These are phyloP conservation scores for Hevea brasiliensis DNA, from an alignment of 345 rosid genomes.

Conservation along the genomic window DNA sequence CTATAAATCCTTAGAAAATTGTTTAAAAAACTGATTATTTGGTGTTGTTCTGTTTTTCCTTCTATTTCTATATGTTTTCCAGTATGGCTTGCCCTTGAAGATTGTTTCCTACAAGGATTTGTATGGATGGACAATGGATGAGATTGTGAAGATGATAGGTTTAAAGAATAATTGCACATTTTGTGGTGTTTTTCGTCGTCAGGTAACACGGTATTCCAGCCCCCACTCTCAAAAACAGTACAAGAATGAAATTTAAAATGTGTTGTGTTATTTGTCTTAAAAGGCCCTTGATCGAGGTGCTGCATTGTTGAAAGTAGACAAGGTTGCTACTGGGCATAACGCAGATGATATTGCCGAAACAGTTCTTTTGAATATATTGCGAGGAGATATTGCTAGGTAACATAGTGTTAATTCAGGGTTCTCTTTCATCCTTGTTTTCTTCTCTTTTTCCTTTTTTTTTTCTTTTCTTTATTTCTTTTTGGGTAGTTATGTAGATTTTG, in stretches of 20 bases:
- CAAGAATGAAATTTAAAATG: slow-evolving; percentile 1
- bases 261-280: slow-evolving; percentile 5
- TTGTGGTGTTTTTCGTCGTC: slow-evolving; percentile 94
- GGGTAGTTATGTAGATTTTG: slow-evolving; percentile 1
- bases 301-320: slow-evolving; percentile 80
- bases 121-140: slow-evolving; percentile 99
- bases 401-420: not conserved
- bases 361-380: slow-evolving; percentile 76
- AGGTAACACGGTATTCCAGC: slow-evolving; percentile 46
- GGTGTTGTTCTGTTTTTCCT: not conserved
- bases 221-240: too few relatives aligned
- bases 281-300: slow-evolving; percentile 99
- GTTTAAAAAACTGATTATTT: too few relatives aligned
- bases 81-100: slow-evolving; percentile 89
- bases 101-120: slow-evolving; percentile 93
- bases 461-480: slow-evolving; percentile 4
- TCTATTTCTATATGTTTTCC: slow-evolving; percentile 1
- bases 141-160: slow-evolving; percentile 92
- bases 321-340: slow-evolving; percentile 87
- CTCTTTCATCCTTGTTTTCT: not conserved
- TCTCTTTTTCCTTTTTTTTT: too few relatives aligned
- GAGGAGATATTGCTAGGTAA: slow-evolving; percentile 95
- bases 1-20: too few relatives aligned
- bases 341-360: slow-evolving; percentile 99
- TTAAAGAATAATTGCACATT: slow-evolving; percentile 93